Conservation (phyloP, 768 basidiomycete species). For the Psilocybe cyanescens region DNA sequence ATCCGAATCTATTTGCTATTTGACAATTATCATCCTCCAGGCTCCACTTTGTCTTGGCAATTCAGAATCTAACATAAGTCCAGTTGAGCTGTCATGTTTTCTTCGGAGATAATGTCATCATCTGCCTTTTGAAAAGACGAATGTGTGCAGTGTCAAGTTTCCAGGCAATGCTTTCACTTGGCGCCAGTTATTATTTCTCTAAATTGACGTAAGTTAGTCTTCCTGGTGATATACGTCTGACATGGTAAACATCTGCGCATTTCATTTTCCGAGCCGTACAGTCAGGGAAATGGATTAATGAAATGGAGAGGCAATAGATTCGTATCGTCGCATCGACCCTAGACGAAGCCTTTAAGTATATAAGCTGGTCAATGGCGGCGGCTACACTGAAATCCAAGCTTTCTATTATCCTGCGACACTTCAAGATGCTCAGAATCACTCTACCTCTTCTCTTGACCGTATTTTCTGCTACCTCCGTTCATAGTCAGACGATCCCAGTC, state of each 20-base stretch:
- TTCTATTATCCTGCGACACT: not conserved
- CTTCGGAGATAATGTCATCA: too few species aligned
- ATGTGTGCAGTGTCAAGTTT: too few species aligned
- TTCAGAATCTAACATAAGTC: too few species aligned
- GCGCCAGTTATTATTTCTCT: too few species aligned
- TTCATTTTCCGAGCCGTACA: not conserved
- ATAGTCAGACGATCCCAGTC: conserved; percentile 14
- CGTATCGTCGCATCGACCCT: not conserved
- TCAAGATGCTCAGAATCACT: conserved; percentile 2
- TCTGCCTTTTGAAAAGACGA: too few species aligned
- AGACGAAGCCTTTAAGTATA: not conserved
- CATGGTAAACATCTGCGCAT: not conserved
- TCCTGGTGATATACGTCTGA: not conserved
- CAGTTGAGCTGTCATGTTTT: too few species aligned
- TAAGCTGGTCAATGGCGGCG: not conserved
- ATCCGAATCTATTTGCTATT: too few species aligned
- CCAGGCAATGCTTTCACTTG: too few species aligned
- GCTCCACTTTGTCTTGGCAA: too few species aligned
- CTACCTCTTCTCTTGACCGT: not conserved
- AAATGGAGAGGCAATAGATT: not conserved
- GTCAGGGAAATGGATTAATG: not conserved
- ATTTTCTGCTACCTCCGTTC: not conserved
- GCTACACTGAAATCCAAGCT: not conserved
- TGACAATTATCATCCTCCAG: too few species aligned
- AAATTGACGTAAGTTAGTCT: not conserved